Evolutionary conservation across 441 rosid genomes (phyloP), one percentile per base, ranked within the genome.

Genomic region (Arabidopsis lyrata): DNA sequence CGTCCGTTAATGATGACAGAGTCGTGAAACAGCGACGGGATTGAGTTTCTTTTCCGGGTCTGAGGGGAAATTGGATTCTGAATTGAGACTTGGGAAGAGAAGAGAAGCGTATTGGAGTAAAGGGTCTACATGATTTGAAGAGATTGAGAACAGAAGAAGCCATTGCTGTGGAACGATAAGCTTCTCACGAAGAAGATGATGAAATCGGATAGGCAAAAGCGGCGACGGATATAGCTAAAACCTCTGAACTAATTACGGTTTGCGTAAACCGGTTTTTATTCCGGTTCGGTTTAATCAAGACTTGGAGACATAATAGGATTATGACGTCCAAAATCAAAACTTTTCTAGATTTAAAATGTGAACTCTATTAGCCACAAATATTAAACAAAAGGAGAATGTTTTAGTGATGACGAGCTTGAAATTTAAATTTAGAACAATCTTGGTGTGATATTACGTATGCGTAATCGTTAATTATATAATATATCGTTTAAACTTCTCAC

Each of bases 61-160:
- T 29, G 52, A 56, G 27, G 18, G 63, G 49, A 62, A 35, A 32
- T 56, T 61, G 81, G 75, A 66, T 12, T 54, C 63, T 74, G 72
- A 45, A 45, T 1, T 79, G 75, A 12, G 77, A 61, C 55, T 48
- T 68, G 15, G 72, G 63, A 13, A 78, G 66, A 11, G 77, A 68
- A 62, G 76, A 9, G 73, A 78, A 81, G 38, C 80, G 80, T 60
- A 76, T 48, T 13, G 86, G 76, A 47, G 70, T 57, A 14, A 81
- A 79, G 16, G 85, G 87, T 38, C 58, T 85, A 65, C 70, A 84
- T 77, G 70, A 78, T 78, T 71, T 85, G 27, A 85, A 71, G 32
- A 88, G 79, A 81, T 58, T 74, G 14, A 81, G 78, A 55, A 82
- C 52, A 75, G 81, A 81, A 50, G 83, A 81, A 57, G 83, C 86